These are phyloP conservation scores for Tricholoma sp. DNA, from an alignment of 768 basidiomycete species.

Conservation along the genomic window DNA sequence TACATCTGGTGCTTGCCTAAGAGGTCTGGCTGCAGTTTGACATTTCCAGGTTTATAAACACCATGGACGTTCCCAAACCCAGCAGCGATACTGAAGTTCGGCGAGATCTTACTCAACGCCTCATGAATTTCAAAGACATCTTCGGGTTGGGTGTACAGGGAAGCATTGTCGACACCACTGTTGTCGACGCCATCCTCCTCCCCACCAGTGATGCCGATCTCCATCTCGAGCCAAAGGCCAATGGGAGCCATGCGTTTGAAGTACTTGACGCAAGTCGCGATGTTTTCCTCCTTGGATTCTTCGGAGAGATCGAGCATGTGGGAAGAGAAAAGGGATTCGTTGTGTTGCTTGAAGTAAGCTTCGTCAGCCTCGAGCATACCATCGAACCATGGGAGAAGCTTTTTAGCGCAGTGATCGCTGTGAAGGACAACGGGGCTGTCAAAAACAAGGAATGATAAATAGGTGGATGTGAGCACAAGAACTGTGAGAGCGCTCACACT, in stretches of 20 bases:
- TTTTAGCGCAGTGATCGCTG: conserved; percentile 97
- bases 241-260: conserved; percentile 92
- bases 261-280: conserved; percentile 88
- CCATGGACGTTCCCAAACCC: conserved; percentile 99
- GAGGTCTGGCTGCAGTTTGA: conserved; percentile 86
- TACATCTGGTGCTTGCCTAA: conserved; percentile 86
- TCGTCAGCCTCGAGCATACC: conserved; percentile 98
- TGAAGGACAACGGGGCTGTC: conserved; percentile 91
- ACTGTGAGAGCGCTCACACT: conserved; percentile 54
- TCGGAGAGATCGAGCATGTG: conserved; percentile 99
- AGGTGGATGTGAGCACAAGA: not conserved
- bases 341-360: conserved; percentile 85
- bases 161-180: conserved; percentile 87
- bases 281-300: conserved; percentile 89
- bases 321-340: conserved; percentile 86
- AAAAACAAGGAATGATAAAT: conserved; percentile 3
- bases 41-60: conserved; percentile 99
- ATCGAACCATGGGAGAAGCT: conserved; percentile 98
- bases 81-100: conserved; percentile 97
- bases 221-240: conserved; percentile 99
- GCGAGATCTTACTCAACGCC: conserved; percentile 77
- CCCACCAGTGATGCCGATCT: conserved; percentile 99
- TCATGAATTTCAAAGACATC: conserved; percentile 90
- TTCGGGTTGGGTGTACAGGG: conserved; percentile 95
- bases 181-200: conserved; percentile 99